These are phyloP conservation scores for Saccharomyces uvarum DNA, from an alignment of 1,139 yeast genomes.

Conservation along the genomic window DNA sequence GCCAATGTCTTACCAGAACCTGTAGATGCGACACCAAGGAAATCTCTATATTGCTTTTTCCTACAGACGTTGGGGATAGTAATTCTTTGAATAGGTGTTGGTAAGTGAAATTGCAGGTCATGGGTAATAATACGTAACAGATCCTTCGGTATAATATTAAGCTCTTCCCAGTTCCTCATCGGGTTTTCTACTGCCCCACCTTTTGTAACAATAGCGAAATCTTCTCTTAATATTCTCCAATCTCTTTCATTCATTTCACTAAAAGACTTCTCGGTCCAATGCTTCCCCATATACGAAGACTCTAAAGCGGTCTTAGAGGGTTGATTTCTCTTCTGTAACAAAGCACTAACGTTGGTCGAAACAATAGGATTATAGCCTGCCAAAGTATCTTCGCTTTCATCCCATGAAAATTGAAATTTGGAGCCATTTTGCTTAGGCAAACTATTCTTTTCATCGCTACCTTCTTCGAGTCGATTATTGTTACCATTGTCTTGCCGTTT, in stretches of 20 bases:
- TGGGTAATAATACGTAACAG: slow-evolving; percentile 36
- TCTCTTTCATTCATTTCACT: slow-evolving; percentile 69
- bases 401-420: slow-evolving; percentile 69
- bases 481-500: neutral
- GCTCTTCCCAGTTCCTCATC: slow-evolving; percentile 60
- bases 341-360: slow-evolving; percentile 12
- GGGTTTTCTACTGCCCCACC: slow-evolving; percentile 52
- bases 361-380: slow-evolving; percentile 40
- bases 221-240: slow-evolving; percentile 85
- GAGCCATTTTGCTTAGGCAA: slow-evolving; percentile 21
- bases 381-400: slow-evolving; percentile 57
- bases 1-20: slow-evolving; percentile 94
- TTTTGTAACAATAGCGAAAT: slow-evolving; percentile 55
- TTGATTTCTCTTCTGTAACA: slow-evolving; percentile 6
- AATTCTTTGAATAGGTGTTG: slow-evolving; percentile 88
- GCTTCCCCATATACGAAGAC: slow-evolving; percentile 33
- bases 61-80: slow-evolving; percentile 67
- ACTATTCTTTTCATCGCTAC: slow-evolving; percentile 11
- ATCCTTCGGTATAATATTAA: slow-evolving; percentile 43
- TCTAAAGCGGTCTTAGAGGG: slow-evolving; percentile 13
- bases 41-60: slow-evolving; percentile 41
- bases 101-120: slow-evolving; percentile 46
- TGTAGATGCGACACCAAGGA: slow-evolving; percentile 89
- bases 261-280: slow-evolving; percentile 66
- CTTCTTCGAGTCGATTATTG: neutral